Conservation (phyloP, 768 basidiomycete genomes). For the Mycena pura region DNA sequence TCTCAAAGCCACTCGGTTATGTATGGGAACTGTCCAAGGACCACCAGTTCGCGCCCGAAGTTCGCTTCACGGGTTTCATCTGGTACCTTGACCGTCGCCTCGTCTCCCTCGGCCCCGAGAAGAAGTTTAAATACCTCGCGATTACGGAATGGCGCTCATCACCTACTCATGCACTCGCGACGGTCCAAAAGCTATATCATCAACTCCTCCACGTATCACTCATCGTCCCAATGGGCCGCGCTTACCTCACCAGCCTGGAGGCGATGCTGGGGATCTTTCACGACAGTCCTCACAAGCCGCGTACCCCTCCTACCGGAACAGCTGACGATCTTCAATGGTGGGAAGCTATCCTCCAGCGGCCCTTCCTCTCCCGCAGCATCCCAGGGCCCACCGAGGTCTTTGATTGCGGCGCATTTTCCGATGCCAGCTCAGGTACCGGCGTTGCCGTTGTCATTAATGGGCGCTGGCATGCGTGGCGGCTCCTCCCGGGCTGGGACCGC, state of each 20-base stretch:
- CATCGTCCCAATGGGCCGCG: conserved; percentile 37
- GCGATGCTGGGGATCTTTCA: conserved; percentile 37
- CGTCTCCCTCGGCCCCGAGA: neutral
- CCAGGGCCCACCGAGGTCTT: conserved; percentile 26
- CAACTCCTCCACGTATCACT: conserved; percentile 44
- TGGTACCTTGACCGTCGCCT: conserved; percentile 25
- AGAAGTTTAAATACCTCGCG: conserved; percentile 5
- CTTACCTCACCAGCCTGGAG: conserved; percentile 50
- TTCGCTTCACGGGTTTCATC: conserved; percentile 30
- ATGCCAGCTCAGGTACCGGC: conserved; percentile 33
- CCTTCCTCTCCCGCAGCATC: conserved; percentile 15
- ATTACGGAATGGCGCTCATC: neutral
- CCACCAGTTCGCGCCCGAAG: neutral
- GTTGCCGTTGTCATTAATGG: conserved; percentile 22
- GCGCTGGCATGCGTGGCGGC: conserved; percentile 29
- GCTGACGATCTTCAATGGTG: conserved; percentile 44
- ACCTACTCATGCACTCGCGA: conserved; percentile 35
- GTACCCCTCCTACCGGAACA: conserved; percentile 35
- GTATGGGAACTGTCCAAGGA: conserved; percentile 31
- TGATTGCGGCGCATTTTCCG: conserved; percentile 38
- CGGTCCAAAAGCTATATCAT: conserved; percentile 44
- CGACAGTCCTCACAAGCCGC: conserved; percentile 40
- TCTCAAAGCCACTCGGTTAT: conserved; percentile 26
- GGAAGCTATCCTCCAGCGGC: conserved; percentile 15
- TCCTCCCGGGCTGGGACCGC: conserved; percentile 37